Conservation (phyloP, 352 stramenopile genomes). For the Globisporangium viniferum region DNA sequence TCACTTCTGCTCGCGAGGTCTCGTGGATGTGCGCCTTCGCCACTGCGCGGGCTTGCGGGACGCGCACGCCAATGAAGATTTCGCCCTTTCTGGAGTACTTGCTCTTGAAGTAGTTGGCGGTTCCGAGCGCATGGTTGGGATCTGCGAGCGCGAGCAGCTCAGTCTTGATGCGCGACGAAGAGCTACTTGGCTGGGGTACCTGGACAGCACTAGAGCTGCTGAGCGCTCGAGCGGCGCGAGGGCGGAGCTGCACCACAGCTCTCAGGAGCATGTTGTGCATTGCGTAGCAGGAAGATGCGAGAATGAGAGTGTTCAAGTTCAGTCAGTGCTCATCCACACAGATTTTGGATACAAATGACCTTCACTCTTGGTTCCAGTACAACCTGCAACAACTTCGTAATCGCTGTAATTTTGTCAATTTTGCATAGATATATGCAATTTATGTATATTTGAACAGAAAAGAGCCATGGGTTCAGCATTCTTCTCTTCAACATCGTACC, state of each 20-base stretch:
- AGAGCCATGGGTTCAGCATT: background rate
- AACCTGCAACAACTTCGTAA: background rate
- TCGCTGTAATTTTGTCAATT: background rate
- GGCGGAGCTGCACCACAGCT: background rate
- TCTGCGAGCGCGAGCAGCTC: constrained; percentile 14
- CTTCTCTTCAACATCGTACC: background rate
- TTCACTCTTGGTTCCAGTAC: background rate
- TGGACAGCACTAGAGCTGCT: background rate
- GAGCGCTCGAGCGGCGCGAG: background rate
- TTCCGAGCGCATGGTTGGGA: background rate
- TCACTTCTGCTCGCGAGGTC: constrained; percentile 4
- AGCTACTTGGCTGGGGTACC: background rate
- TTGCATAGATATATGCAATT: background rate
- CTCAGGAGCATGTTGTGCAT: background rate
- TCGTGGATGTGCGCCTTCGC: constrained; percentile 12
- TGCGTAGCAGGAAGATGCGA: background rate
- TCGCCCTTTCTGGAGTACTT: constrained; percentile 14
- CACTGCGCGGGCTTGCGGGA: constrained; percentile 14
- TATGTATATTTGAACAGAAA: background rate
- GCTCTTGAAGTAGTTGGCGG: constrained; percentile 15
- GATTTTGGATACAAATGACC: background rate
- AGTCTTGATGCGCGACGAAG: constrained; percentile 5
- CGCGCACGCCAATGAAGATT: constrained; percentile 17
- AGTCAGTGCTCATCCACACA: background rate
- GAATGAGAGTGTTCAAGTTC: background rate